Base-by-base conservation (phyloP, 148 eudicot genomes). In the Cornus kousa region DNA sequence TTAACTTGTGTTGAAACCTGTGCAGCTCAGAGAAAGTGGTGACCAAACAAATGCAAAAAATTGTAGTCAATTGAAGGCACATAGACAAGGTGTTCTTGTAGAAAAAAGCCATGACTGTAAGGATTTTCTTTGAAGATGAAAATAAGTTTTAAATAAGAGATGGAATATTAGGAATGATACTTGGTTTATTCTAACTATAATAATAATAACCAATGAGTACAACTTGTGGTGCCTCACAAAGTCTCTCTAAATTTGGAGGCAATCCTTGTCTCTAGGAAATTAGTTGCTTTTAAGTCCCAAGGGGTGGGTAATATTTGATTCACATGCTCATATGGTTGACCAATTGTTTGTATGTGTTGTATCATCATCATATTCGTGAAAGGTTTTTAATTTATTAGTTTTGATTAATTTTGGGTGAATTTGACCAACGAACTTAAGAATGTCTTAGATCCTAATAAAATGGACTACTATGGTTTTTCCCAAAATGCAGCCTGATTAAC, bases 21-120 rank as follows among this genome's bases (percentile, higher is more conserved):
- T 80, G 68, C 10, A 80, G 79, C 72, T 74, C 71, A 0, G 83
- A 78, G 24, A 59, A 76, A 62, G 19, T 33, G n/a, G 67, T 66
- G 9, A 39, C 74, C 17, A 73, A 24, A 73, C 33, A 53, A 8
- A 20, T 28, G 43, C 76, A 73, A 6, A 55, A 28, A 28, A 59
- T 5, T 53, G 5, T 48, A 79, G 14, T 39, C 20, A 70, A 67
- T 53, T 19, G 46, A 10, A 75, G 22, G 23, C 23, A 62, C 22
- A n/a, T 5, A 17, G 66, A 17, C 66, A 62, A 53, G 5, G 59
- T 62, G 22, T 62, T 62, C 66, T 62, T 62, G 24, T 62, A 13
- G 22, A 62, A 62, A 4, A 17, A 17, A 62, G 59, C 59, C 66
- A 62, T 17, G 23, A 13, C 20, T 57, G 0, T 57, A 13, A 13